Conservation (phyloP, 495 filamentous ascomycete species). For the Penicillium goetzii region DNA sequence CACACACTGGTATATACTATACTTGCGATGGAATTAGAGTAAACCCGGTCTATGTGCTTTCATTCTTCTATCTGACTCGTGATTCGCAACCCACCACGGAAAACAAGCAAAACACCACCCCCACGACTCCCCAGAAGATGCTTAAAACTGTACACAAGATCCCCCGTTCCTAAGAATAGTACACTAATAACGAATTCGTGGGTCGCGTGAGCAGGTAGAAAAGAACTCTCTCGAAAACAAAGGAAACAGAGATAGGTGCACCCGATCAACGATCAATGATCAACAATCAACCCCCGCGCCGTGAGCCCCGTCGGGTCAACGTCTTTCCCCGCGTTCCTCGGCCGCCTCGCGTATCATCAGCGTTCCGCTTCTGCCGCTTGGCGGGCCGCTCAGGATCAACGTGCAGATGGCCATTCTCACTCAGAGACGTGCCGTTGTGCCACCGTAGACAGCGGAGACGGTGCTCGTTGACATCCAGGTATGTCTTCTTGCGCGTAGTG, state of each 20-base stretch:
- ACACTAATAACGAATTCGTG: slow-evolving; percentile 20
- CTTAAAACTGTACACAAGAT: slow-evolving; percentile 29
- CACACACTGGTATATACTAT: too few species aligned
- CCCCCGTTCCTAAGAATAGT: slow-evolving; percentile 11
- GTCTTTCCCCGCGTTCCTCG: slow-evolving; percentile 56
- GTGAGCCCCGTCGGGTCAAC: slow-evolving; percentile 51
- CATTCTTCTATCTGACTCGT: slow-evolving; percentile 17
- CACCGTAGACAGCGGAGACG: slow-evolving; percentile 71
- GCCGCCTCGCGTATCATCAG: slow-evolving; percentile 46
- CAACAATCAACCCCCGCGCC: slow-evolving; percentile 35
- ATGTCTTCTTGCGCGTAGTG: slow-evolving; percentile 74
- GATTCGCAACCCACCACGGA: slow-evolving; percentile 4
- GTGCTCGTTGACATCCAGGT: slow-evolving; percentile 62
- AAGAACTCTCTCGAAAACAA: neutral
- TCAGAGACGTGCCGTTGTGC: slow-evolving; percentile 76
- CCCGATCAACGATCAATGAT: slow-evolving; percentile 12
- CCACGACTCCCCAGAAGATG: slow-evolving; percentile 26
- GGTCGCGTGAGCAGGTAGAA: slow-evolving; percentile 18
- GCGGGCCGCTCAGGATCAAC: slow-evolving; percentile 71
- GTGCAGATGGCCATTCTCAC: slow-evolving; percentile 81
- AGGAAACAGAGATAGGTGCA: neutral
- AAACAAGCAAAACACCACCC: neutral
- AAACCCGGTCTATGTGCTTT: slow-evolving; percentile 20
- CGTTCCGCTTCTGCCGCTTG: slow-evolving; percentile 59
- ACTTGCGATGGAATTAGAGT: neutral